Conservation (phyloP, 1,139 yeast species). For the Suhomyces taliae region DNA sequence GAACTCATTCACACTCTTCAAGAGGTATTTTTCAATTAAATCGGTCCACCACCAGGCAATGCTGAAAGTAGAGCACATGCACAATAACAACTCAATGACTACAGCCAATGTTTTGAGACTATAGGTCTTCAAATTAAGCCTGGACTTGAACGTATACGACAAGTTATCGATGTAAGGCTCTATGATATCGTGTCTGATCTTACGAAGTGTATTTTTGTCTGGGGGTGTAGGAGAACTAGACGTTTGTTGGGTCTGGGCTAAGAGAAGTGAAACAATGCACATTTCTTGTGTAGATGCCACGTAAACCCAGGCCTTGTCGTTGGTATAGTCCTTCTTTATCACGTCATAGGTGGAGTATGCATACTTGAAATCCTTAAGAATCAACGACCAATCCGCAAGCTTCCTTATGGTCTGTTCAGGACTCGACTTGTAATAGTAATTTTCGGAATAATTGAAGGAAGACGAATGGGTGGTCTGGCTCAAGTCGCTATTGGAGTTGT, state of each 20-base stretch:
- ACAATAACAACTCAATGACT: slow-evolving; percentile 54
- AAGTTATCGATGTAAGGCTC: slow-evolving; percentile 71
- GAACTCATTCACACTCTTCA: slow-evolving; percentile 41
- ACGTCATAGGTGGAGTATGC: slow-evolving; percentile 85
- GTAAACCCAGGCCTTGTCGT: slow-evolving; percentile 80
- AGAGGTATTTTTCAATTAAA: slow-evolving; percentile 45
- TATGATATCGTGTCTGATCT: slow-evolving; percentile 59
- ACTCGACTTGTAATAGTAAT: slow-evolving; percentile 58
- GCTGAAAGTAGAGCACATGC: slow-evolving; percentile 39
- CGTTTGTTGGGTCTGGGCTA: slow-evolving; percentile 57
- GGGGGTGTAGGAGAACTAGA: slow-evolving; percentile 23
- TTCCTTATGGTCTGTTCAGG: slow-evolving; percentile 78
- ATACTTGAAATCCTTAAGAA: slow-evolving; percentile 82
- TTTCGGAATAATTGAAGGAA: slow-evolving; percentile 43
- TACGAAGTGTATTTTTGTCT: slow-evolving; percentile 55
- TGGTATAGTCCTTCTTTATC: slow-evolving; percentile 72
- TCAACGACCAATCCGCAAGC: slow-evolving; percentile 89
- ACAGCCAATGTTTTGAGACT: slow-evolving; percentile 49
- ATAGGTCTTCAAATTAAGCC: slow-evolving; percentile 63
- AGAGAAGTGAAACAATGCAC: slow-evolving; percentile 71
- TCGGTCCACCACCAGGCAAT: slow-evolving; percentile 52
- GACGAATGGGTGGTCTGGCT: slow-evolving; percentile 4
- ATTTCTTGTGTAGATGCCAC: slow-evolving; percentile 87
- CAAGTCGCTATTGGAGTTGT: slow-evolving; percentile 20
- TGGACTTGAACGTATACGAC: slow-evolving; percentile 49